Evolutionary conservation across 768 basidiomycete genomes (phyloP), one percentile per base, ranked within the genome.

Genomic region (Boletellus ananas): DNA sequence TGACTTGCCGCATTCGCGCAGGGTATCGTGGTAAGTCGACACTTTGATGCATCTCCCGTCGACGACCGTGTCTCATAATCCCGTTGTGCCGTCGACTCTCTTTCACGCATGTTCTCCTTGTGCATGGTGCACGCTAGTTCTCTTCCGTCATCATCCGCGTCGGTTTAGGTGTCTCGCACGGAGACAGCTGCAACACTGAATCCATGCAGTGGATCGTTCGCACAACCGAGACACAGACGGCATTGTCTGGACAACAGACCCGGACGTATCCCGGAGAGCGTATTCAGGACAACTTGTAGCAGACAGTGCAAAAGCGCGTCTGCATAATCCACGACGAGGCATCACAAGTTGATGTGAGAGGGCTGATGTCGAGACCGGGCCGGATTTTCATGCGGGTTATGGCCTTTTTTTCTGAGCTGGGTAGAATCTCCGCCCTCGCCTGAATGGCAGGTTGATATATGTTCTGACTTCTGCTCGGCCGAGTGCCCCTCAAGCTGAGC

Each of bases 101-200:
- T 29, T 29, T 25, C 2, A 25, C 29, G 7, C 29, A 20, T 6
- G 16, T 37, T 18, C 36, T 18, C 6, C 36, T 18, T 18, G n/a
- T 18, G 17, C 10, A 9, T 17, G 4, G 17, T 3, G 0, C 17
- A 37, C 36, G 17, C 41, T 41, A 48, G 47, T 65, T 63, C 44
- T 63, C 64, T 35, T 58, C 54, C 34, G 59, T 65, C 7, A 63
- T 65, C 42, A 55, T 63, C 27, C 64, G 61, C 25, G 55, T 63
- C n/a, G 60, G 57, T 27, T 25, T 55, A 7, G 60, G 60, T 25
- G 34, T 62, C 27, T 59, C 53, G 29, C 54, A 58, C n/a, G 60
- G 57, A 16, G 60, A 53, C 34, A n/a, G 36, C 11, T 27, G 34
- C 25, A 35, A 8, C 7, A 21, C 29, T 29, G 5, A 40, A 3